Base-by-base conservation (phyloP, 352 stramenopile genomes). In the Globisporangium emineosum region DNA sequence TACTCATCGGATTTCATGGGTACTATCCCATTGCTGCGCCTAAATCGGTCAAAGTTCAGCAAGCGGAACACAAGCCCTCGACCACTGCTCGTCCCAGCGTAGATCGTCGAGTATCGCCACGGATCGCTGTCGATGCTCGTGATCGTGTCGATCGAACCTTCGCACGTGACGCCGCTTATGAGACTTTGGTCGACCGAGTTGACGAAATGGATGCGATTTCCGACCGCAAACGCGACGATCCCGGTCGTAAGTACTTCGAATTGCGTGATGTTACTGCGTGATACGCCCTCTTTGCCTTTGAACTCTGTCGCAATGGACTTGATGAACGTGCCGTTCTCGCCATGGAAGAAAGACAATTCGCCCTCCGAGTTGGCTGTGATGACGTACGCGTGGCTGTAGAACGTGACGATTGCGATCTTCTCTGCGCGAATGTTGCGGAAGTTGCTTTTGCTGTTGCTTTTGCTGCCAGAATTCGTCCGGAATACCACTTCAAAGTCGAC, bases 81-180 rank as follows among this genome's bases (percentile, higher is more conserved):
- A 2, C 71, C 71, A 29, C 69, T 66, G 37, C 23, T 65, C 7
- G 74, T 79, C 12, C 74, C 71, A 2, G 64, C 71, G 47, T 73
- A 77, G 2, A 81, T 50, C 5, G 67, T 37, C 15, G 53, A 60
- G 29, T 70, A 60, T 3, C 69, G 71, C 74, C 65, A 81, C 32
- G 64, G 45, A 27, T 81, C 74, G 35, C 63, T 64, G 8, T 72
- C 60, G 1, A 81, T 23, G 25, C 68, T 78, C 4, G 69, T 77
- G 51, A 81, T 78, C 3, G n/a, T 49, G 30, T 71, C 55, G 30
- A 49, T 60, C 10, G 71, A 70, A 8, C 50, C 66, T 42, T 77
- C 65, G 33, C 74, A 81, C 0, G 37, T 25, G 4, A 50, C 52
- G 15, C 77, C 42, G 19, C 47, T 27, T 0, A 79, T 57, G 17